These are phyloP conservation scores for Ophiostoma ips DNA, from an alignment of 2,329 filamentous ascomycete species.

Conservation along the genomic window DNA sequence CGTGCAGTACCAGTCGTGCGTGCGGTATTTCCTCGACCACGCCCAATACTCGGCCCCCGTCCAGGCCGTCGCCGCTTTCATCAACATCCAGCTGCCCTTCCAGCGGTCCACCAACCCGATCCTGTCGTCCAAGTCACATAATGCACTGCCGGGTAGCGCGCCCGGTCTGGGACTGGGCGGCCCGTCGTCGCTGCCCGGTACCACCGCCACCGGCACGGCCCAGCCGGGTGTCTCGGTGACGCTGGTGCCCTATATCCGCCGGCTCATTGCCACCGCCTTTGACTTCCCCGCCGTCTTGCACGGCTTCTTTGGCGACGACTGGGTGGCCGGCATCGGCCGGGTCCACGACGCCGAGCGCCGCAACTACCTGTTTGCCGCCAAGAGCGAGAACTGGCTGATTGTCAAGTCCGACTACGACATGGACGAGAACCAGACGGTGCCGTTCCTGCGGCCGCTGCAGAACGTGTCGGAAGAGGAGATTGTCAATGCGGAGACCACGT, in stretches of 20 bases:
- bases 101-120: constrained; percentile 45
- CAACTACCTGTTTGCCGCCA: constrained; percentile 91
- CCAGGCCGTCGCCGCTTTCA: constrained; percentile 75
- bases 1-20: constrained; percentile 77
- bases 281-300: constrained; percentile 78
- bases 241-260: constrained; percentile 77
- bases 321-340: constrained; percentile 63
- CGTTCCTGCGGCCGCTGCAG: constrained; percentile 75
- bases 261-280: constrained; percentile 82
- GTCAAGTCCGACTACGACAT: constrained; percentile 90
- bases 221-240: constrained; percentile 36
- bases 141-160: background rate
- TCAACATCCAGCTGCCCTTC: constrained; percentile 85
- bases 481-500: constrained; percentile 63
- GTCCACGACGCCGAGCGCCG: constrained; percentile 80
- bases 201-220: constrained; percentile 15
- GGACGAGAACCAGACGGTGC: constrained; percentile 66
- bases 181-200: constrained; percentile 1
- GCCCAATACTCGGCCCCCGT: constrained; percentile 73
- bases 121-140: constrained; percentile 21
- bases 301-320: constrained; percentile 94
- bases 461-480: constrained; percentile 68
- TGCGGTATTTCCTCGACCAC: constrained; percentile 81
- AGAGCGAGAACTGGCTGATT: constrained; percentile 77
- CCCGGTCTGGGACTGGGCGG: constrained; percentile 17